Percentiles rank a stretch among this genome's conserved stretches.
phyloP scores from a whole-genome alignment of 306 rosid genomes.

The Coriaria nepalensis region DNA sequence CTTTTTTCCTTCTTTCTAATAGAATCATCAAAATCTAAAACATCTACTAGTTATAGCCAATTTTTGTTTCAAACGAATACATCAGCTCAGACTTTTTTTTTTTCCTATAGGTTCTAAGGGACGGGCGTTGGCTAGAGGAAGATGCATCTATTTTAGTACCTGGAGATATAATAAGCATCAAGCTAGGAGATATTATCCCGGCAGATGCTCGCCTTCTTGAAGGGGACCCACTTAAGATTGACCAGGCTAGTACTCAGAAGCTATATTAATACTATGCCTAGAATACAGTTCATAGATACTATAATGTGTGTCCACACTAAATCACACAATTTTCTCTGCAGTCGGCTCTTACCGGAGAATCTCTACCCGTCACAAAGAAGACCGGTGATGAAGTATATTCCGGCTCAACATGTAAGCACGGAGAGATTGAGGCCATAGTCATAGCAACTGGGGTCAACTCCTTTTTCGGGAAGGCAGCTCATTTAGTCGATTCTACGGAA shows the following conservation, averaged over 20 bases:
- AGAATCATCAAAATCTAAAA: no score
- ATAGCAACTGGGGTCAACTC: slow-evolving; percentile 78
- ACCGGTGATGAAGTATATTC: slow-evolving; percentile 68
- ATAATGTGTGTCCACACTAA: no score
- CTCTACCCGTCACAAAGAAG: slow-evolving; percentile 66
- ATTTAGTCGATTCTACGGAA: slow-evolving; percentile 59
- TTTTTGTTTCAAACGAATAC: no score
- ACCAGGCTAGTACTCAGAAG: slow-evolving; percentile 3
- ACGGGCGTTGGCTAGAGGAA: slow-evolving; percentile 17
- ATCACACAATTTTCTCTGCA: slow-evolving; percentile 13
- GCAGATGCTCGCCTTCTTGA: slow-evolving; percentile 18
- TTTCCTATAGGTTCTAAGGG: slow-evolving; percentile 10
- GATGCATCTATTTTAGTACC: slow-evolving; percentile 19
- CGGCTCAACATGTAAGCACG: slow-evolving; percentile 81
- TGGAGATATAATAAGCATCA: slow-evolving; percentile 17
- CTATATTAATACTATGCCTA: no score
- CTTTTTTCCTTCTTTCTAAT: no score
- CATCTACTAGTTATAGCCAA: no score
- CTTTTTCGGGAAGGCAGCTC: slow-evolving; percentile 78
- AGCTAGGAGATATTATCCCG: slow-evolving; percentile 18
- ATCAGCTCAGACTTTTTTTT: background rate
- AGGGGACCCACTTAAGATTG: slow-evolving; percentile 17
- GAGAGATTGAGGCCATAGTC: slow-evolving; percentile 83
- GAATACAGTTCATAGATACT: no score
- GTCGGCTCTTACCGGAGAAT: slow-evolving; percentile 92